Evolutionary conservation across 192 early-diverging fungal species (phyloP).

Genomic region (Spinellus fusiger): DNA sequence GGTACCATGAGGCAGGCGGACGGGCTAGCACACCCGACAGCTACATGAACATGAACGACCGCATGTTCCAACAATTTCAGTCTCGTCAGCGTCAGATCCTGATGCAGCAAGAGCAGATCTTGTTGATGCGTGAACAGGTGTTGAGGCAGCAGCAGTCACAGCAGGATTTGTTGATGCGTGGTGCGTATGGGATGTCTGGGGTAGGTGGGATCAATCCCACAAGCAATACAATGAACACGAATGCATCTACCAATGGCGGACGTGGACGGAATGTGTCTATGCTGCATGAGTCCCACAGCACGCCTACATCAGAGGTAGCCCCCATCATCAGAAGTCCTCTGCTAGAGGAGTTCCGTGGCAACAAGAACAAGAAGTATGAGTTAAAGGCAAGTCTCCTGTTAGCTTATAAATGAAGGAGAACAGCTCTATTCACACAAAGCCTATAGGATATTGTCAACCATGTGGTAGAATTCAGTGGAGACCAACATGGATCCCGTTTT

Average conservation of each 20-base stretch:
- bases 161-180: not conserved
- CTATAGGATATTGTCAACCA: conserved; percentile 85
- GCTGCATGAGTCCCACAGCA: not conserved
- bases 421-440: not conserved
- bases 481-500: conserved; percentile 97
- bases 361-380: conserved; percentile 97
- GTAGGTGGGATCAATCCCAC: not conserved
- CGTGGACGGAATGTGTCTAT: not conserved
- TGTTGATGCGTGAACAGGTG: conserved; percentile 17
- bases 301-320: conserved; percentile 31
- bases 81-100: conserved; percentile 9
- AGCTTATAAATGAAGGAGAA: not conserved
- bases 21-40: conserved; percentile 1
- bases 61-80: conserved; percentile 7
- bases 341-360: conserved; percentile 95
- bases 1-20: not conserved
- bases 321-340: conserved; percentile 75
- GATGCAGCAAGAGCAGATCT: conserved; percentile 12
- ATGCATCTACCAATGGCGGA: not conserved
- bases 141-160: conserved; percentile 3
- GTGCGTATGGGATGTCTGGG: not conserved
- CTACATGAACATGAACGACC: conserved; percentile 2
- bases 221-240: not conserved
- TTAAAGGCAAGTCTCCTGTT: conserved; percentile 71
- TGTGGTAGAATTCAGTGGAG: conserved; percentile 96